Percentiles rank a stretch among this genome's conserved stretches.
Evolutionary conservation across 2,329 filamentous ascomycete species (phyloP).

Genomic region (Sarocladiaceae sp.): DNA sequence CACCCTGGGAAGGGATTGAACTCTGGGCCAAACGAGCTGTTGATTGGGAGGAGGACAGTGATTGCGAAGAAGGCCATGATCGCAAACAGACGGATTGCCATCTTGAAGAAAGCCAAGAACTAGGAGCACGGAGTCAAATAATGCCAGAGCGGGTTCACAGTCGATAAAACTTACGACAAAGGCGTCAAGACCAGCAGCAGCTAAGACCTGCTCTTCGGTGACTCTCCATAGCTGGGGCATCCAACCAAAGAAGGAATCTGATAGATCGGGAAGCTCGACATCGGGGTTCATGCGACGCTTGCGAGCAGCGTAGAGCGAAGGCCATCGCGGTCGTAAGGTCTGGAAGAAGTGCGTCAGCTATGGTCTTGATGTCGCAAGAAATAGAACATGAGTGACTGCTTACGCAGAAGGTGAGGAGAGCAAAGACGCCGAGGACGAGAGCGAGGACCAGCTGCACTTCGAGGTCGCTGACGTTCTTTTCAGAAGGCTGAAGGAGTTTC

Average conservation of each 20-base stretch:
- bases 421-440: slow-evolving; percentile 59
- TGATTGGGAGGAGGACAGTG: slow-evolving; percentile 78
- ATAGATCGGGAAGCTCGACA: slow-evolving; percentile 65
- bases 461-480: slow-evolving; percentile 34
- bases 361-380: background rate
- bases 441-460: slow-evolving; percentile 68
- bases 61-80: slow-evolving; percentile 77
- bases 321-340: slow-evolving; percentile 87
- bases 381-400: slow-evolving; percentile 19
- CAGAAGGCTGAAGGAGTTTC: too few species aligned
- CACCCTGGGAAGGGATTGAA: slow-evolving; percentile 9
- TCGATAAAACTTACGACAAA: slow-evolving; percentile 68
- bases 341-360: slow-evolving; percentile 31
- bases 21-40: slow-evolving; percentile 51
- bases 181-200: slow-evolving; percentile 87
- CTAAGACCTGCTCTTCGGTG: slow-evolving; percentile 81
- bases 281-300: slow-evolving; percentile 62
- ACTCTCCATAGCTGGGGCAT: slow-evolving; percentile 79
- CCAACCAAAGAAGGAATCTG: slow-evolving; percentile 86
- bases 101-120: slow-evolving; percentile 94
- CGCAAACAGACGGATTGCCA: slow-evolving; percentile 78
- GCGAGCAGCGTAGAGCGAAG: slow-evolving; percentile 79
- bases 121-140: too few species aligned
- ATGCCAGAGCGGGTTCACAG: too few species aligned
- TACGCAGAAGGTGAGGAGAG: slow-evolving; percentile 73